A percentile compares a stretch with the other conserved stretches of the same genome.
Evolutionary conservation across 73 alveolate species (phyloP).

Genomic region (Durusdinium trenchii): DNA sequence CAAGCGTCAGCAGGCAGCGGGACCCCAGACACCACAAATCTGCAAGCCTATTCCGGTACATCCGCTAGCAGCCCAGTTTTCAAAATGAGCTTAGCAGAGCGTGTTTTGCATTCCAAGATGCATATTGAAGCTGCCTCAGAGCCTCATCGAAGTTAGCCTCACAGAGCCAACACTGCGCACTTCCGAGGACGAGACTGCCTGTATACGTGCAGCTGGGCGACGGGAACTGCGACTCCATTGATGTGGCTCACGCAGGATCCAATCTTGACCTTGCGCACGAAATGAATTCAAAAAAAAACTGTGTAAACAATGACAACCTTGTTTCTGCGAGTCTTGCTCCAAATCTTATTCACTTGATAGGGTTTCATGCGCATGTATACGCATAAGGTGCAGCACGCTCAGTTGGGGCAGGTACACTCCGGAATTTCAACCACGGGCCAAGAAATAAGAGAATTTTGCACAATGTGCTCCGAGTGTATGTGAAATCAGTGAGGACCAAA

Average conservation of each 20-base stretch:
- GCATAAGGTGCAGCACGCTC: too few species aligned
- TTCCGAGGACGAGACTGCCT: neutral
- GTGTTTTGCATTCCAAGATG: too few species aligned
- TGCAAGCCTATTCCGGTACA: too few species aligned
- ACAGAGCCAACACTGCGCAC: too few species aligned
- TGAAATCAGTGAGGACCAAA: too few species aligned
- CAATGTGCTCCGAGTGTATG: too few species aligned
- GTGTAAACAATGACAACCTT: neutral
- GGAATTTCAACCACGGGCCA: neutral
- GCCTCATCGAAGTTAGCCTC: constrained; percentile 20
- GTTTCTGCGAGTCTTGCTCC: neutral
- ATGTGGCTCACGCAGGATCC: constrained; percentile 82
- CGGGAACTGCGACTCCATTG: constrained; percentile 20
- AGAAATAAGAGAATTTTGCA: neutral
- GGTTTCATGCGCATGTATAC: too few species aligned
- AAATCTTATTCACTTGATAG: neutral
- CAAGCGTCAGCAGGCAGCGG: too few species aligned
- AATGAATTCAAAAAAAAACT: too few species aligned
- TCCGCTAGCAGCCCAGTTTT: too few species aligned
- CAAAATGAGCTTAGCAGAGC: too few species aligned
- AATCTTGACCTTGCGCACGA: constrained; percentile 55
- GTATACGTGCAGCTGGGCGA: neutral
- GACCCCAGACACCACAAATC: too few species aligned
- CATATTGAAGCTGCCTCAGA: constrained; percentile 6
- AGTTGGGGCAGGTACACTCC: neutral